Evolutionary conservation across 164 flowering plant species (phyloP), one percentile per base, ranked within the genome.

Genomic region (Vitis riparia): DNA sequence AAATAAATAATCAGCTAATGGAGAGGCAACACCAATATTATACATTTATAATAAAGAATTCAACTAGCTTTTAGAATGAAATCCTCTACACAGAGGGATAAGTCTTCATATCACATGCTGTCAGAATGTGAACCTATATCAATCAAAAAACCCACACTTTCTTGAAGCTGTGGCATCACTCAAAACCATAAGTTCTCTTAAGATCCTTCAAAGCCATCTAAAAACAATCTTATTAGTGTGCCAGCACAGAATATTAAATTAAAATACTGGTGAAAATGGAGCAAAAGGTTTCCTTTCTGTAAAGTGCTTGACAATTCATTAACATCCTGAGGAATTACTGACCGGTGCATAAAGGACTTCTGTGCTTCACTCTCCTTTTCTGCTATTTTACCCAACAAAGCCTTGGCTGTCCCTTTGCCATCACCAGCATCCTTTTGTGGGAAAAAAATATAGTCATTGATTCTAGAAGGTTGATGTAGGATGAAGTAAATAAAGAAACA

Each of bases 331-430:
- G 30, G 74, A 63, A 61, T 52, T 57, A 73, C 93, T 80, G 56
- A 95, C 99, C 99, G 80, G 67, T 95, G 99, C 99, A 95, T 93
- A 75, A 95, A 90, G 15, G 99, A 95, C 76, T 91, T 91, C 78
- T 93, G 89, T 47, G 99, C 99, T 76, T 91, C 97, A 83, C 87
- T 82, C 82, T 95, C 99, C 88, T 79, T 51, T 29, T 75, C 79
- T 29, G 98, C 94, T 70, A 93, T 91, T 78, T 77, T 89, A 61
- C 87, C 90, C 83, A 95, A 73, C 75, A 95, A 83, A 56, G 73
- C 79, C 78, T 83, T 93, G 51, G 98, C 92, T n/a, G 98, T 91
- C 65, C 99, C 99, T 66, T 77, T 79, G 27, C 97, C 97, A 84
- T 86, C 95, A 62, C 90, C 93, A 80, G 82, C 78, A 78, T 75